Conservation (phyloP, 345 rosid species). For the Eutrema japonicum region DNA sequence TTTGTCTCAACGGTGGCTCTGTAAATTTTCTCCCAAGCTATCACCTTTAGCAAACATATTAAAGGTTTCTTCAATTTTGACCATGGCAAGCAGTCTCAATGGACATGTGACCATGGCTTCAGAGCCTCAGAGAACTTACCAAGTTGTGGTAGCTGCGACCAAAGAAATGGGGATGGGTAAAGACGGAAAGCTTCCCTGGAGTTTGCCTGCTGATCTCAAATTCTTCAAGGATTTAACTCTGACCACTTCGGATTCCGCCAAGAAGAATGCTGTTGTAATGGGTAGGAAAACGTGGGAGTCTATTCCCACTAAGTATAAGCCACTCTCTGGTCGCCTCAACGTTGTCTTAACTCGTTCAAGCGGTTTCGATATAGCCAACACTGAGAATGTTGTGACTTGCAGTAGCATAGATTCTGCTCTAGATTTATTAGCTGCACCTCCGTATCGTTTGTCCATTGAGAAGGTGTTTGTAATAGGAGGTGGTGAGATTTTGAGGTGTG, state of each 20-base stretch:
- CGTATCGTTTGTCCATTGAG: constrained; percentile 86
- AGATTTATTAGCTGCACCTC: constrained; percentile 73
- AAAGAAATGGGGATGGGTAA: constrained; percentile 86
- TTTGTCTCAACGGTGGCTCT: constrained; percentile 51
- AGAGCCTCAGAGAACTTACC: constrained; percentile 64
- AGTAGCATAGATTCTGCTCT: constrained; percentile 83
- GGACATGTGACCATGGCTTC: constrained; percentile 52
- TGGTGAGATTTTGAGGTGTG: constrained; percentile 77
- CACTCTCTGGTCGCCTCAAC: constrained; percentile 89
- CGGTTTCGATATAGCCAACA: constrained; percentile 81
- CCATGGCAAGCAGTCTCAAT: constrained; percentile 51
- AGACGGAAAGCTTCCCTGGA: constrained; percentile 90
- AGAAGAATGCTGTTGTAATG: constrained; percentile 91
- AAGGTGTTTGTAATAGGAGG: constrained; percentile 93
- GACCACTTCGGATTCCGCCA: constrained; percentile 63
- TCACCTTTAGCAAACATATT: constrained; percentile 35
- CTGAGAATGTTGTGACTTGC: constrained; percentile 87
- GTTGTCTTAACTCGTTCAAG: constrained; percentile 93
- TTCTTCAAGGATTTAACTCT: constrained; percentile 77
- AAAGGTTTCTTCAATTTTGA: constrained; percentile 38
- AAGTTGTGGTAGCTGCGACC: constrained; percentile 93
- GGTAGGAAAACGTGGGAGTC: constrained; percentile 98
- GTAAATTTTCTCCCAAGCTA: constrained; percentile 36
- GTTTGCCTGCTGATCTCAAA: constrained; percentile 79
- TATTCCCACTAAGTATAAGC: constrained; percentile 65